Base-by-base conservation (phyloP, 2,329 filamentous ascomycete species). In the Fusarium equiseti region DNA sequence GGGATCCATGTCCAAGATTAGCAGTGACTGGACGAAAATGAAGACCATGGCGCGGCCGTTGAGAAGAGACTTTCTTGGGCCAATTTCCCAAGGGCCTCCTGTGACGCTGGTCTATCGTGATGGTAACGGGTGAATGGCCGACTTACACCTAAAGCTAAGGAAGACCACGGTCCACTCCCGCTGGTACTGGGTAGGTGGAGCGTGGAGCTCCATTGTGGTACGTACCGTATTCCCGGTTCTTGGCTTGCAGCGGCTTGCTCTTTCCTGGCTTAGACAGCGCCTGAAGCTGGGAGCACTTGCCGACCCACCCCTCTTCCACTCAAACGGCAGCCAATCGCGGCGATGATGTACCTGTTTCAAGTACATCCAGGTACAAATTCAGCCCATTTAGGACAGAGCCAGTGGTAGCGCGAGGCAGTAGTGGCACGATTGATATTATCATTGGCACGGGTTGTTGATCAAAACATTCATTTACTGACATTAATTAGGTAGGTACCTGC, bases 61-160 rank as follows among this genome's bases (percentile, higher is more conserved):
- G 62, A 67, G 65, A 72, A 57, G 46, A 65, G 63, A 59, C 61
- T 64, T 64, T 59, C 62, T 56, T 35, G 51, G 67, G 70, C 58
- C 64, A 75, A 76, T 76, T 68, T 76, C 74, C 74, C 67, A 59
- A 64, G 42, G 49, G 50, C 72, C 73, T 75, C 59, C 64, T 74
- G 63, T 74, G 74, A 76, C 74, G 71, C 71, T 51, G 71, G 60
- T 55, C 59, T 75, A 67, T 63, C 65, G 66, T 73, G 70, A 74
- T 74, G 71, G 50, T 50, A 38, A 18, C 18, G 35, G 35, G 6
- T 38, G 35, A 38, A 67, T 61, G 57, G 63, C 67, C 66, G 65
- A 73, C 74, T 74, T 75, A 75, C 69, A 72, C 38, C 22, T 26
- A 48, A 60, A 62, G 54, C 20, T 43, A n/a, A 43, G 35, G 24